These are phyloP conservation scores for Cordyceps militaris DNA, from an alignment of 2,329 filamentous ascomycete species.

Conservation along the genomic window DNA sequence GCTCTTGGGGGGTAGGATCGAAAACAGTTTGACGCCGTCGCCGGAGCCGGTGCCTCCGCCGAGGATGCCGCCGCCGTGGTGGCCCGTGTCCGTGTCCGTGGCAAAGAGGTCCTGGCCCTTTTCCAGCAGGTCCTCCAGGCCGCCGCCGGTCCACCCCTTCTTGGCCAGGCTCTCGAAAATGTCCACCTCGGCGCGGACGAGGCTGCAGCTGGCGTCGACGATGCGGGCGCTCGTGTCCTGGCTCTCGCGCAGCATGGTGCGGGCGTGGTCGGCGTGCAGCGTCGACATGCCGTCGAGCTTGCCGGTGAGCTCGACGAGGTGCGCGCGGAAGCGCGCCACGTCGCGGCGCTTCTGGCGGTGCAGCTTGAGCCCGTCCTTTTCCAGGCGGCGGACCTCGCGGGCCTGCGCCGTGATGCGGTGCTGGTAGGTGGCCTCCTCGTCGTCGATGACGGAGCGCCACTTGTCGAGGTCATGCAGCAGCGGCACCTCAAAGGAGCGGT, in stretches of 20 bases:
- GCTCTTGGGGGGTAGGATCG: conserved; percentile 56
- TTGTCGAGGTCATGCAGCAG: conserved; percentile 62
- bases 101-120: conserved; percentile 57
- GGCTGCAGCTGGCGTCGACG: conserved; percentile 56
- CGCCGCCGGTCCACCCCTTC: conserved; percentile 62
- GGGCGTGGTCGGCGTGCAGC: conserved; percentile 54
- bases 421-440: conserved; percentile 56
- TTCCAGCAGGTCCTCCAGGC: conserved; percentile 58
- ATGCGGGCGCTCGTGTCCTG: conserved; percentile 58
- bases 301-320: conserved; percentile 55
- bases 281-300: conserved; percentile 56
- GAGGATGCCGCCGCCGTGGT: conserved; percentile 17
- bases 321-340: conserved; percentile 53
- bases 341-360: conserved; percentile 54
- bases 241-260: conserved; percentile 52
- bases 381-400: conserved; percentile 55
- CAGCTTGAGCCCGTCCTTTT: conserved; percentile 58
- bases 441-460: conserved; percentile 56
- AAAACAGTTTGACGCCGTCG: conserved; percentile 48
- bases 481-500: conserved; percentile 61
- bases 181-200: conserved; percentile 62
- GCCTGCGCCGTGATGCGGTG: conserved; percentile 47
- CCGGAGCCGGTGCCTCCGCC: conserved; percentile 24
- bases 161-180: conserved; percentile 60
- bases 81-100: conserved; percentile 28